Percentiles rank a stretch among this genome's conserved stretches.
These are phyloP conservation scores for Backusella tarrabulga DNA, from an alignment of 192 early-diverging fungal genomes.

Conservation along the genomic window DNA sequence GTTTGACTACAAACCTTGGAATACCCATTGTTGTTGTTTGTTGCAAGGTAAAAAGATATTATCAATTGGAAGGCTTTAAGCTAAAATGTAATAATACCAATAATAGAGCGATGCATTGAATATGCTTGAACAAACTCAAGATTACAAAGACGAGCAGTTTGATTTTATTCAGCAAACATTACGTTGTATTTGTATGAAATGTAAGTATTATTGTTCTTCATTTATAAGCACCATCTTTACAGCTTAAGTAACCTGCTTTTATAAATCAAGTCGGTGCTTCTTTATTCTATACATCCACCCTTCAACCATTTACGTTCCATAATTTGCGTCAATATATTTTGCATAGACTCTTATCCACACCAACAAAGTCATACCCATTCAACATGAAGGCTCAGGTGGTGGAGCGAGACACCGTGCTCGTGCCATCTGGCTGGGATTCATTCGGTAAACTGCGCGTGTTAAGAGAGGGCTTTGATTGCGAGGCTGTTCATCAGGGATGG, in stretches of 20 bases:
- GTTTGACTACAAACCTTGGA: constrained; percentile 83
- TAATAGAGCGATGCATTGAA: constrained; percentile 61
- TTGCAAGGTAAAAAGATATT: constrained; percentile 59
- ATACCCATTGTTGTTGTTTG: constrained; percentile 87
- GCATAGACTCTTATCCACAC: constrained; percentile 60
- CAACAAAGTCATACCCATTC: constrained; percentile 53
- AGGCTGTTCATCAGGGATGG: constrained; percentile 60
- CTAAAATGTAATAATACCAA: not conserved
- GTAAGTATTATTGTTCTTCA: constrained; percentile 42
- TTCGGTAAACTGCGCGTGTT: constrained; percentile 84
- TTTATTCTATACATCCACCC: constrained; percentile 86
- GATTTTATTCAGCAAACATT: constrained; percentile 94
- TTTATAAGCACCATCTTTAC: not conserved
- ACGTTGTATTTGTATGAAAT: constrained; percentile 88
- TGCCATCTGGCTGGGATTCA: constrained; percentile 94
- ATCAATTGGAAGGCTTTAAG: not conserved
- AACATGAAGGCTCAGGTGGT: constrained; percentile 74
- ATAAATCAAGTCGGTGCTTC: constrained; percentile 73
- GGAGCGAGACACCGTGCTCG: constrained; percentile 83
- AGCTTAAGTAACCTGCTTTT: not conserved
- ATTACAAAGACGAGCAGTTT: constrained; percentile 89
- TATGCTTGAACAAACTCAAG: constrained; percentile 75
- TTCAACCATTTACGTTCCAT: constrained; percentile 72
- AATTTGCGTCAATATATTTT: constrained; percentile 81
- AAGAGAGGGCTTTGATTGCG: constrained; percentile 72